A percentile compares a stretch with the other conserved stretches of the same genome.
These are phyloP conservation scores for Salicornia ramosissima DNA, from an alignment of 148 eudicot genomes.

Conservation along the genomic window DNA sequence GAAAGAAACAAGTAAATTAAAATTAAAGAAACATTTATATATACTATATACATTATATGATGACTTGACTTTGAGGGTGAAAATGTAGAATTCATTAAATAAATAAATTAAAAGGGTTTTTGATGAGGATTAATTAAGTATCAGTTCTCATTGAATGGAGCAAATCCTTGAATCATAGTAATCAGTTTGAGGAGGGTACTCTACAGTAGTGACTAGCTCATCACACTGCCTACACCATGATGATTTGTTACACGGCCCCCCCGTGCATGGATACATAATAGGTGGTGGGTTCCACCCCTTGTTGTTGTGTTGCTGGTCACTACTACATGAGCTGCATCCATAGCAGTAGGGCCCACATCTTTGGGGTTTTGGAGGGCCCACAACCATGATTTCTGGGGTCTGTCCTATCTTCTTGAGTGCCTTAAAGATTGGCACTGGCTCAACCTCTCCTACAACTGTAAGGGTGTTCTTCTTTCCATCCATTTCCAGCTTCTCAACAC, in stretches of 20 bases:
- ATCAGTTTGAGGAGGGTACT: neutral
- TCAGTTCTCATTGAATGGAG: slow-evolving; percentile 6
- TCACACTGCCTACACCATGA: slow-evolving; percentile 23
- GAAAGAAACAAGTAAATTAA: neutral
- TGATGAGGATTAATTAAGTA: neutral
- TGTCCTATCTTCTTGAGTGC: slow-evolving; percentile 36
- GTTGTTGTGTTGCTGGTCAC: slow-evolving; percentile 9
- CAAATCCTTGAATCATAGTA: slow-evolving; percentile 14
- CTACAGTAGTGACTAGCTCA: slow-evolving; percentile 16
- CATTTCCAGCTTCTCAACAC: slow-evolving; percentile 29
- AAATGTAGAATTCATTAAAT: neutral
- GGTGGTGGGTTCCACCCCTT: neutral
- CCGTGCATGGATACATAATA: neutral
- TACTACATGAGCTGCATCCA: slow-evolving; percentile 16
- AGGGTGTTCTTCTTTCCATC: slow-evolving; percentile 23
- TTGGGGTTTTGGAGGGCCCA: slow-evolving; percentile 27
- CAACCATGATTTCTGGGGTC: slow-evolving; percentile 27
- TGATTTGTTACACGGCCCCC: slow-evolving; percentile 9
- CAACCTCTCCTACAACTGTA: slow-evolving; percentile 38
- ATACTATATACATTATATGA: neutral
- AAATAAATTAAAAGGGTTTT: too few species aligned
- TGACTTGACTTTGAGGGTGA: neutral
- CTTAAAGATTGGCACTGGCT: slow-evolving; percentile 34
- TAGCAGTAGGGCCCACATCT: slow-evolving; percentile 18
- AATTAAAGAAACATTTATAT: neutral